Evolutionary conservation across 2,329 filamentous ascomycete genomes (phyloP).

Genomic region (Geosmithia putterillii): DNA sequence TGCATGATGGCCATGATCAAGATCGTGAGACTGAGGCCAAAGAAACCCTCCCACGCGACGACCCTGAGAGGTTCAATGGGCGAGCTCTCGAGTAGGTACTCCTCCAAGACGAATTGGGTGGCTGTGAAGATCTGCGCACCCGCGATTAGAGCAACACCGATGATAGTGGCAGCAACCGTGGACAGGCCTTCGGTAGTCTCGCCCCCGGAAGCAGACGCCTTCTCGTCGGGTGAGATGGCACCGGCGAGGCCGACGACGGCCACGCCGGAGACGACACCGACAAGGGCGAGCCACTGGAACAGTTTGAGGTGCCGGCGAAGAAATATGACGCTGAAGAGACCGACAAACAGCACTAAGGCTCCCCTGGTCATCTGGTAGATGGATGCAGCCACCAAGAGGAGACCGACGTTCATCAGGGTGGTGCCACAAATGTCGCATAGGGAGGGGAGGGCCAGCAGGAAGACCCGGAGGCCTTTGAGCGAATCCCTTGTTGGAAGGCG

Average conservation of each 20-base stretch:
- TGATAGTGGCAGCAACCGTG: conserved; percentile 40
- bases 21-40: conserved; percentile 73
- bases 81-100: conserved; percentile 67
- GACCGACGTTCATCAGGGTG: conserved; percentile 91
- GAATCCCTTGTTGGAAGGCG: conserved; percentile 38
- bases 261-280: conserved; percentile 80
- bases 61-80: conserved; percentile 70
- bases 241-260: conserved; percentile 83
- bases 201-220: conserved; percentile 26
- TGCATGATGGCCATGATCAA: conserved; percentile 73
- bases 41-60: conserved; percentile 92
- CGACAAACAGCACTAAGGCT: conserved; percentile 89
- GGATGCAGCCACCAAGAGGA: conserved; percentile 86
- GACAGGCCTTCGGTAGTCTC: conserved; percentile 19
- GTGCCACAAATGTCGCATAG: conserved; percentile 86
- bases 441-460: conserved; percentile 72
- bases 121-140: conserved; percentile 94
- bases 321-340: conserved; percentile 88
- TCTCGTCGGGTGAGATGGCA: conserved; percentile 61
- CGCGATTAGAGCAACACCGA: conserved; percentile 84
- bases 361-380: conserved; percentile 99
- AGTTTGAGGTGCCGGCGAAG: conserved; percentile 63
- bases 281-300: conserved; percentile 88
- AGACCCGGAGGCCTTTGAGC: conserved; percentile 59
- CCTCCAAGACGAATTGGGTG: conserved; percentile 89